Conservation (phyloP, 1,284 basidiomycete species). For the Melampsora americana region DNA sequence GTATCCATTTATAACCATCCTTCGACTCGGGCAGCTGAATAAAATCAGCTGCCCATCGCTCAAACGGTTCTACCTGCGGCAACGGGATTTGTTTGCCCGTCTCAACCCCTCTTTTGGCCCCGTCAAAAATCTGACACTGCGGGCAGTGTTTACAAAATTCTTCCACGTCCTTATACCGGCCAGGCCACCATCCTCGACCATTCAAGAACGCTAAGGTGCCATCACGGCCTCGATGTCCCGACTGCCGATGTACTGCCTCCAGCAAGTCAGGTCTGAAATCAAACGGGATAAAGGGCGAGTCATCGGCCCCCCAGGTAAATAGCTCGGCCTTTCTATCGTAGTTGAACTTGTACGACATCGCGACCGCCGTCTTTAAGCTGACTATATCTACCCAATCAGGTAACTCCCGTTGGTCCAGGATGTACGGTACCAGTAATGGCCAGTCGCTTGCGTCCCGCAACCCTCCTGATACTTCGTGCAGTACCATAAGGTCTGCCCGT, state of each 20-base stretch:
- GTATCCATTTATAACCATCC: no score
- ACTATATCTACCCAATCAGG: neutral
- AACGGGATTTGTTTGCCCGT: neutral
- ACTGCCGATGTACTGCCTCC: neutral
- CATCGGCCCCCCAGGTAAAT: neutral
- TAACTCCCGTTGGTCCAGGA: neutral
- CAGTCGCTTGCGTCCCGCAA: neutral
- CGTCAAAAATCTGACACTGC: slow-evolving; percentile 7
- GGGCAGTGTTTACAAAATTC: no score
- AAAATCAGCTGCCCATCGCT: slow-evolving; percentile 6
- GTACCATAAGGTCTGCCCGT: neutral
- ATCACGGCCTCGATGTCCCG: no score
- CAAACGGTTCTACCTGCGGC: neutral
- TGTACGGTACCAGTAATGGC: slow-evolving; percentile 5
- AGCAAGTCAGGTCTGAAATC: neutral
- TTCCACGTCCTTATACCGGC: no score
- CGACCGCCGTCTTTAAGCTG: neutral
- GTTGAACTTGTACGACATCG: neutral
- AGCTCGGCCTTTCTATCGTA: neutral
- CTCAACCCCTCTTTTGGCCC: neutral
- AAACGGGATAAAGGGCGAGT: neutral
- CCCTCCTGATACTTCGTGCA: neutral
- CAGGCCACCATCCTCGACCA: no score
- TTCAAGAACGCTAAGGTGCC: no score
- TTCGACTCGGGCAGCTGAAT: no score